phyloP scores from a whole-genome alignment of 2,329 filamentous ascomycete genomes.

The Fusarium tuaranense region DNA sequence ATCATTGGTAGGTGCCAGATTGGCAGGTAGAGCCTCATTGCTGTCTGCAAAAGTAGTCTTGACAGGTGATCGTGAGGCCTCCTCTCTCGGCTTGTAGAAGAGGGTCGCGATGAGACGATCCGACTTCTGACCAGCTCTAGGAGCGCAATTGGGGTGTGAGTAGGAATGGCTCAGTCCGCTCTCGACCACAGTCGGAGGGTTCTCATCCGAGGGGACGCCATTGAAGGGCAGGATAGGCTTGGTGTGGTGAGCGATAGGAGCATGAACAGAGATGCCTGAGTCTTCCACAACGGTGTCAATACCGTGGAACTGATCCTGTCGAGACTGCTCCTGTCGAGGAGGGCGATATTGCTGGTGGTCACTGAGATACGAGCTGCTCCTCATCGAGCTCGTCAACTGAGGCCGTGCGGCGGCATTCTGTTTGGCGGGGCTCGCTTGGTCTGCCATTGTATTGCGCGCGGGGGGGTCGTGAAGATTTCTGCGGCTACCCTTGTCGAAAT shows the following conservation, averaged over 20 bases:
- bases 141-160: slow-evolving; percentile 73
- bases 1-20: slow-evolving; percentile 70
- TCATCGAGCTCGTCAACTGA: slow-evolving; percentile 62
- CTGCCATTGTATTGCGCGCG: slow-evolving; percentile 47
- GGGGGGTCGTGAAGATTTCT: slow-evolving; percentile 28
- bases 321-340: slow-evolving; percentile 64
- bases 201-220: slow-evolving; percentile 69
- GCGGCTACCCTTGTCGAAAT: slow-evolving; percentile 8
- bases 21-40: slow-evolving; percentile 56
- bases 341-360: slow-evolving; percentile 74
- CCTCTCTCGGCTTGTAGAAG: slow-evolving; percentile 66
- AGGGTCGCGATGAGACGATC: slow-evolving; percentile 71
- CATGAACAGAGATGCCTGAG: slow-evolving; percentile 50
- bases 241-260: slow-evolving; percentile 46
- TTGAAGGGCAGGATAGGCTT: slow-evolving; percentile 64
- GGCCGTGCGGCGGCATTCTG: slow-evolving; percentile 55
- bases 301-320: slow-evolving; percentile 65
- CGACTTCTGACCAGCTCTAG: slow-evolving; percentile 59
- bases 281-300: slow-evolving; percentile 76
- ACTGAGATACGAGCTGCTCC: slow-evolving; percentile 71
- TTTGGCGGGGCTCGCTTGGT: slow-evolving; percentile 46
- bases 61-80: slow-evolving; percentile 48
- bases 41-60: slow-evolving; percentile 46
- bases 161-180: slow-evolving; percentile 72
- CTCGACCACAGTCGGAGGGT: slow-evolving; percentile 71